A percentile compares a stretch with the other conserved stretches of the same genome.
Evolutionary conservation across 1,284 basidiomycete genomes (phyloP).

Genomic region (Vanrija sp.): DNA sequence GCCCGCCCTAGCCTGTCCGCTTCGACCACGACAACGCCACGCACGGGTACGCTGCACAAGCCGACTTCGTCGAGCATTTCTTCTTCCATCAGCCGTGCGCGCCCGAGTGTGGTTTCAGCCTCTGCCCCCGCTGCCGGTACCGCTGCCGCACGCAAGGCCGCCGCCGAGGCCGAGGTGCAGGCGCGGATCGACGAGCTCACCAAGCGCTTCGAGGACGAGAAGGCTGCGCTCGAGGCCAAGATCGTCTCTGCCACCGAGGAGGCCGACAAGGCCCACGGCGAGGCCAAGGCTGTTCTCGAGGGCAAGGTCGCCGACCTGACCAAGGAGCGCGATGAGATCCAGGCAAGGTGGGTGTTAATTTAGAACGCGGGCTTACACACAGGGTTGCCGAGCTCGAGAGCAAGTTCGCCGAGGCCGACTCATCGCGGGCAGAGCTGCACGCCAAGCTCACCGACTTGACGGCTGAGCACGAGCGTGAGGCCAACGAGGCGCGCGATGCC

Average conservation of each 20-base stretch:
- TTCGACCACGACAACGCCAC: background rate
- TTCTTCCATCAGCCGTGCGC: too few species aligned
- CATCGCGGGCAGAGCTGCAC: background rate
- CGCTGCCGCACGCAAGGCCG: constrained; percentile 4
- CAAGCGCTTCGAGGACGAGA: constrained; percentile 19
- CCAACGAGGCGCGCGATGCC: constrained; percentile 5
- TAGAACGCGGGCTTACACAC: too few species aligned
- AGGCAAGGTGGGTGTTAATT: constrained; percentile 25
- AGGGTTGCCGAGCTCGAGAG: too few species aligned
- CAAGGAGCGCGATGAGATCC: constrained; percentile 19
- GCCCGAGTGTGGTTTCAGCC: background rate
- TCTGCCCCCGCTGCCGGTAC: background rate
- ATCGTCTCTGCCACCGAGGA: constrained; percentile 7
- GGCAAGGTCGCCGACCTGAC: constrained; percentile 18
- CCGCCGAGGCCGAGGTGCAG: constrained; percentile 11
- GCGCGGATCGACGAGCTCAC: constrained; percentile 11
- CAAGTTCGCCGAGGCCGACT: constrained; percentile 1
- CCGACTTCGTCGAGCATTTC: background rate
- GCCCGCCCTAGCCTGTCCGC: background rate
- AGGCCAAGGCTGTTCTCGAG: constrained; percentile 21
- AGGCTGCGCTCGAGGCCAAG: constrained; percentile 22
- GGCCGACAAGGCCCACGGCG: constrained; percentile 8
- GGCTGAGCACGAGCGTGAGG: constrained; percentile 4
- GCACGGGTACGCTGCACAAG: too few species aligned
- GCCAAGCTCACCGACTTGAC: constrained; percentile 14